These are phyloP conservation scores for Phlebopus sp. DNA, from an alignment of 1,284 basidiomycete genomes.

Conservation along the genomic window DNA sequence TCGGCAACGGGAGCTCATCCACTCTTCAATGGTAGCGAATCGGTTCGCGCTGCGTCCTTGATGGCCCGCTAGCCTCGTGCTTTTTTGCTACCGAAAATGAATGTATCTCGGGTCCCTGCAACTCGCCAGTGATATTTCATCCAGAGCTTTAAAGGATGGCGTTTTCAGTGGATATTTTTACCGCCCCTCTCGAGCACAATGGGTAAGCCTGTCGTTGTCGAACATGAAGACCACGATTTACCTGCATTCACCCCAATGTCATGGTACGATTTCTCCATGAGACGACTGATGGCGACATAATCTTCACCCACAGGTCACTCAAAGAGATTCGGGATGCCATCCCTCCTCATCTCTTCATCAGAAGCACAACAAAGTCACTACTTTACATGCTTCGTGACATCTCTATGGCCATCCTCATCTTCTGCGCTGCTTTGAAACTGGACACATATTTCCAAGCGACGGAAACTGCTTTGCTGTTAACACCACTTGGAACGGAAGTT, in stretches of 20 bases:
- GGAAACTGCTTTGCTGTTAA: conserved; percentile 26
- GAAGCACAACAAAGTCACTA: conserved; percentile 37
- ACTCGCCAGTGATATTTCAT: neutral
- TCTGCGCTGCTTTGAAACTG: conserved; percentile 44
- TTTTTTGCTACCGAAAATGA: too few relatives aligned
- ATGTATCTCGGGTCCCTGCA: neutral
- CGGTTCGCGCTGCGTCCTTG: too few relatives aligned
- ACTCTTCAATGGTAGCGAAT: too few relatives aligned
- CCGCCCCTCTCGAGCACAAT: neutral
- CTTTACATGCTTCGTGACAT: conserved; percentile 47
- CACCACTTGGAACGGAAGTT: conserved; percentile 36
- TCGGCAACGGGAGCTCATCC: too few relatives aligned
- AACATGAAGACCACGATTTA: neutral
- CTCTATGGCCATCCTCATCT: conserved; percentile 42
- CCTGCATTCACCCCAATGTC: neutral
- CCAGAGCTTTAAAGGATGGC: neutral
- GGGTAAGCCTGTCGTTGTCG: conserved; percentile 1
- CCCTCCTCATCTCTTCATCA: conserved; percentile 45
- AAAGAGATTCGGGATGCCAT: conserved; percentile 19
- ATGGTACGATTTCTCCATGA: neutral
- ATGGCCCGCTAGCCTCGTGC: too few relatives aligned
- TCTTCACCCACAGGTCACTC: neutral
- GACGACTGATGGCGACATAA: neutral
- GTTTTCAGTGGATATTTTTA: neutral
- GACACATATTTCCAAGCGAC: conserved; percentile 42